phyloP scores from a whole-genome alignment of 108 stramenopile genomes.

The Pseudonitzschia multiseries region DNA sequence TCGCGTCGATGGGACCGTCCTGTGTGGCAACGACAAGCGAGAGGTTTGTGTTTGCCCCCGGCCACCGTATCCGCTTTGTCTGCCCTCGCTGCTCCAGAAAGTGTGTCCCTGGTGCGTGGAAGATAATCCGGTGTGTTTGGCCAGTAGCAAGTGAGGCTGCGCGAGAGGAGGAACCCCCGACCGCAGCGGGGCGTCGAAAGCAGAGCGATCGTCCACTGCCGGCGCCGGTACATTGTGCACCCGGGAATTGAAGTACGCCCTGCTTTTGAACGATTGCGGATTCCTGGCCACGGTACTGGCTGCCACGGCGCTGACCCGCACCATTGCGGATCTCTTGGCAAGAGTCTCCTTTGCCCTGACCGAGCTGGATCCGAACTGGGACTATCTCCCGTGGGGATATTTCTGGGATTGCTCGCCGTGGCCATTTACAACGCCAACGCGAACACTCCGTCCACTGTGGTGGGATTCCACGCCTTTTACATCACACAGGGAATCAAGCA shows the following conservation, averaged over 20 bases:
- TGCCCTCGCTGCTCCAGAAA: not conserved
- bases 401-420: slow-evolving; percentile 10
- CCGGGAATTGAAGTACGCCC: not conserved
- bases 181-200: not conserved
- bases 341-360: not conserved
- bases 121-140: not conserved
- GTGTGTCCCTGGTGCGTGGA: slow-evolving; percentile 5
- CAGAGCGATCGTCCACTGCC: not conserved
- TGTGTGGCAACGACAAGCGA: not conserved
- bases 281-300: slow-evolving; percentile 3
- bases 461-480: not conserved
- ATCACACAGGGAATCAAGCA: slow-evolving; percentile 9
- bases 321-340: not conserved
- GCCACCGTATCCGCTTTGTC: slow-evolving; percentile 1
- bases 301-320: not conserved
- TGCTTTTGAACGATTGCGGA: not conserved
- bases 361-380: not conserved
- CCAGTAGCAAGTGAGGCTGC: not conserved
- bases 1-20: slow-evolving; percentile 9
- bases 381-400: not conserved
- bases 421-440: slow-evolving; percentile 1
- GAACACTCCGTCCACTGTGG: no score
- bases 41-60: not conserved
- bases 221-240: not conserved
- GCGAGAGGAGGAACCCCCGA: not conserved